Percentiles rank a stretch among this genome's conserved stretches.
Evolutionary conservation across 129 eudicot genomes (phyloP).

Genomic region (Tagetes erecta): DNA sequence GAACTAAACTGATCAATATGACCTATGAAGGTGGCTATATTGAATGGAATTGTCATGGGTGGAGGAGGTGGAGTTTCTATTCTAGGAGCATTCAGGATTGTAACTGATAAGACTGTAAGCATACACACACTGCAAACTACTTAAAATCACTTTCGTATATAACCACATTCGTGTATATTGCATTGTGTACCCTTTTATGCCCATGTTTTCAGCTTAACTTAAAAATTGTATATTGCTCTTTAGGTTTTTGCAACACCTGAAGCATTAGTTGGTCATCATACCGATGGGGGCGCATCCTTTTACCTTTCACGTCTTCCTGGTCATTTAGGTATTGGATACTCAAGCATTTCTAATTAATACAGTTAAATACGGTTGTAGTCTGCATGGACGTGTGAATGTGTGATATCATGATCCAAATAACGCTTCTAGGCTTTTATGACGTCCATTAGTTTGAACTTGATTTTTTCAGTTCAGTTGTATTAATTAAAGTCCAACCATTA

Average conservation of each 20-base stretch:
- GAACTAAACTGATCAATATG: no score
- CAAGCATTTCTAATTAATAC: no score
- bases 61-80: slow-evolving; percentile 79
- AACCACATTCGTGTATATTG: background rate
- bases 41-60: slow-evolving; percentile 82
- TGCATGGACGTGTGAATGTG: no score
- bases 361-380: no score
- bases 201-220: background rate
- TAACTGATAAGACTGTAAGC: slow-evolving; percentile 75
- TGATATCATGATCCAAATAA: no score
- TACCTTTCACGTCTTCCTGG: slow-evolving; percentile 84
- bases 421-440: no score
- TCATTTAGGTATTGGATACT: slow-evolving; percentile 46
- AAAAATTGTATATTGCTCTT: slow-evolving; percentile 12
- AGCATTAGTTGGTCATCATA: slow-evolving; percentile 83
- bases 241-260: slow-evolving; percentile 87
- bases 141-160: no score
- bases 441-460: no score
- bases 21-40: slow-evolving; percentile 68
- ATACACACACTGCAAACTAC: background rate
- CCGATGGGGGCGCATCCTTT: slow-evolving; percentile 90
- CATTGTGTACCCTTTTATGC: background rate
- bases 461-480: no score
- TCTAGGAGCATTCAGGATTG: slow-evolving; percentile 76
- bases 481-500: no score